Conservation (phyloP, 208 protist species). For the Wallacemonas sp. region DNA sequence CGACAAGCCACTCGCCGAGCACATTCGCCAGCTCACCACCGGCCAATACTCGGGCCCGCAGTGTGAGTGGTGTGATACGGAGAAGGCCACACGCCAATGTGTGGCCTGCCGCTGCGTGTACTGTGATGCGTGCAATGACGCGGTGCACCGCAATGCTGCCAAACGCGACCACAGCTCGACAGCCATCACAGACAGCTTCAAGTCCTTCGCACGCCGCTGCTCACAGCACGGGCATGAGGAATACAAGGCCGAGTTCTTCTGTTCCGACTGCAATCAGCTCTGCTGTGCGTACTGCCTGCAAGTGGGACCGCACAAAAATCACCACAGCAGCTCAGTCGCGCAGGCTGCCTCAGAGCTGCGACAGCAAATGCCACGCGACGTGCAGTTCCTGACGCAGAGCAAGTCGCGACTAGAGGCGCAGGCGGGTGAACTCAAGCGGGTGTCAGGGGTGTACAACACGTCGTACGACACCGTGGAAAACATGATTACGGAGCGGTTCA, state of each 20-base stretch:
- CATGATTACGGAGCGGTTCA: constrained; percentile 72
- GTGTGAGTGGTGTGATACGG: constrained; percentile 85
- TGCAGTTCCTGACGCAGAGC: constrained; percentile 40
- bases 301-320: constrained; percentile 68
- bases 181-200: constrained; percentile 35
- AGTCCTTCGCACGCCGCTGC: constrained; percentile 50
- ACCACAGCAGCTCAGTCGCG: constrained; percentile 44
- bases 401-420: constrained; percentile 54
- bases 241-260: constrained; percentile 85
- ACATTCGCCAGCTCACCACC: constrained; percentile 41
- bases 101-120: constrained; percentile 68
- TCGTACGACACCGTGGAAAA: constrained; percentile 77
- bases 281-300: constrained; percentile 91
- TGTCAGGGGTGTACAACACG: constrained; percentile 51
- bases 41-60: constrained; percentile 31
- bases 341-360: constrained; percentile 58
- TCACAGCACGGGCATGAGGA: constrained; percentile 63
- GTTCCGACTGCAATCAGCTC: constrained; percentile 59
- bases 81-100: constrained; percentile 54
- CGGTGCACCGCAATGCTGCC: constrained; percentile 77
- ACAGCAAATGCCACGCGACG: constrained; percentile 58
- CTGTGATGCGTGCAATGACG: constrained; percentile 65
- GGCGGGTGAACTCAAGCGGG: constrained; percentile 68
- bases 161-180: constrained; percentile 55
- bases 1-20: constrained; percentile 41